Percentiles rank a stretch among this genome's conserved stretches.
phyloP scores from a whole-genome alignment of 2,329 filamentous ascomycete species.

The Aspergillus uvarum region DNA sequence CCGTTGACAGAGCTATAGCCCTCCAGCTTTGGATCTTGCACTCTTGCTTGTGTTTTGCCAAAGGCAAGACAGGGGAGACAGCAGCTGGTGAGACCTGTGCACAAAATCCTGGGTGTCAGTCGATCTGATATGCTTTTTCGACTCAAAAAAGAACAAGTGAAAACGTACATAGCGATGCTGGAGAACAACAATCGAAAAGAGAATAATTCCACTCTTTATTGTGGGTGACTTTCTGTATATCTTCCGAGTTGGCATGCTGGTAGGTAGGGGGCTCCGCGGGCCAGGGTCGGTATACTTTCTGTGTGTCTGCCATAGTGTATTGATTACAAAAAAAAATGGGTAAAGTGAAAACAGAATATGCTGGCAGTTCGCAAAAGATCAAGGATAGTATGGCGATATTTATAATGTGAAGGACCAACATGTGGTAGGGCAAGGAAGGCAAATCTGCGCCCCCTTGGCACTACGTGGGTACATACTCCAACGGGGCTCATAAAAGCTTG shows the following conservation, averaged over 20 bases:
- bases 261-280: slow-evolving; percentile 10
- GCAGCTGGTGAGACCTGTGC: slow-evolving; percentile 14
- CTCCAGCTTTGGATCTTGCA: slow-evolving; percentile 9
- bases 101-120: neutral
- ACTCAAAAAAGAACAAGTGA: no score
- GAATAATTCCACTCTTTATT: slow-evolving; percentile 20
- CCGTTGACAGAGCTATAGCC: slow-evolving; percentile 15
- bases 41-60: slow-evolving; percentile 18
- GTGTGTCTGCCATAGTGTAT: neutral
- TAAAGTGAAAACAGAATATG: neutral
- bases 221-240: slow-evolving; percentile 5
- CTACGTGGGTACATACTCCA: no score
- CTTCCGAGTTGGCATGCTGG: slow-evolving; percentile 2
- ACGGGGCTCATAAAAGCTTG: no score
- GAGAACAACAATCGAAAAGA: slow-evolving; percentile 16
- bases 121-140: no score
- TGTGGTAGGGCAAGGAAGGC: no score
- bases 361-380: no score
- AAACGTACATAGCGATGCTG: slow-evolving; percentile 20
- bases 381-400: no score
- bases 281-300: slow-evolving; percentile 12
- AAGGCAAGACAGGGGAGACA: slow-evolving; percentile 22
- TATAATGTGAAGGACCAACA: no score
- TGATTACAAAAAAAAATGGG: neutral
- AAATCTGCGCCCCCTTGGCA: no score